These are phyloP conservation scores for Sequoia sempervirens DNA, from an alignment of 75 land plant species.

Conservation along the genomic window DNA sequence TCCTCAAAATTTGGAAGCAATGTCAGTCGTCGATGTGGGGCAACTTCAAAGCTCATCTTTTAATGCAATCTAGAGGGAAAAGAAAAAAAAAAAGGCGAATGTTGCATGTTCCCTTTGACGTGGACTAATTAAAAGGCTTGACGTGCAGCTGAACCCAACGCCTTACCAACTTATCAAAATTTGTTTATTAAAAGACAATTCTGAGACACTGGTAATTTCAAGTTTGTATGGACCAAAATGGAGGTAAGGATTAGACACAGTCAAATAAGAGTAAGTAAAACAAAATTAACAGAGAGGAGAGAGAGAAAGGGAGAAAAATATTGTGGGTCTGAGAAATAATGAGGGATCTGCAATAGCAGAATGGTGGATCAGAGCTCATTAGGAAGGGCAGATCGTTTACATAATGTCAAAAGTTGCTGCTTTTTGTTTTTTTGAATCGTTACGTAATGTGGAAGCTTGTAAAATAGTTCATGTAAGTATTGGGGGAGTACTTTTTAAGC, in stretches of 20 bases:
- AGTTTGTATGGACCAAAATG: conserved; percentile 6
- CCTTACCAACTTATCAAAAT: background rate
- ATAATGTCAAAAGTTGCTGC: background rate
- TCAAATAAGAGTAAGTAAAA: background rate
- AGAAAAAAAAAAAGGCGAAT: background rate
- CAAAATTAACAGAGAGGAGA: background rate
- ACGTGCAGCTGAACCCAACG: background rate
- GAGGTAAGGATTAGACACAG: background rate
- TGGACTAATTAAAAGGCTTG: background rate
- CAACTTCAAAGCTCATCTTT: background rate
- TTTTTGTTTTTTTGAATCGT: background rate
- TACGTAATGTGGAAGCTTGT: background rate
- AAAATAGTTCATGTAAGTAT: background rate
- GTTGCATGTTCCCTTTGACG: background rate
- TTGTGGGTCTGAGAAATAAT: background rate
- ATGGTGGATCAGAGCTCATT: conserved; percentile 2
- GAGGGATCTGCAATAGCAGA: background rate
- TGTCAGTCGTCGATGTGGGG: background rate
- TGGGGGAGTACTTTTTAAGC: background rate
- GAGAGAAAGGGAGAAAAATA: background rate
- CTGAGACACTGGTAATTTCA: background rate
- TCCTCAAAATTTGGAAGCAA: background rate
- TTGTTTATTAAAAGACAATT: background rate
- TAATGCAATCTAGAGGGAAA: background rate
- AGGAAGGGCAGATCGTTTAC: background rate